Percentiles rank a stretch among this genome's conserved stretches.
Evolutionary conservation across 208 protist species (phyloP).

Genomic region (Leishmania gerbilli): DNA sequence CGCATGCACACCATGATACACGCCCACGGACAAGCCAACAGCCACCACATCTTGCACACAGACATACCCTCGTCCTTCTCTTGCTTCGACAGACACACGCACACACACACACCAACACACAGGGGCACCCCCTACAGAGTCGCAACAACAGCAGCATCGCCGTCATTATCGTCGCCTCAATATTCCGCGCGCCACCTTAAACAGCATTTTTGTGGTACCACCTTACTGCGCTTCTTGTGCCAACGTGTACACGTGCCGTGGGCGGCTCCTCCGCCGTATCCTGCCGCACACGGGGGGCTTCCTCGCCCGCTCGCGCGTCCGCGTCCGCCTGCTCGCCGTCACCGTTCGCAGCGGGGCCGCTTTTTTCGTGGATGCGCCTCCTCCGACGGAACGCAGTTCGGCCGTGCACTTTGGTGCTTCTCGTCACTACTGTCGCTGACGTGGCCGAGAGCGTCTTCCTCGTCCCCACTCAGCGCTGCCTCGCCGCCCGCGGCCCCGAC

Average conservation of each 20-base stretch:
- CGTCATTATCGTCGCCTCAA: not conserved
- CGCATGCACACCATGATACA: not conserved
- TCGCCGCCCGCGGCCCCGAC: not conserved
- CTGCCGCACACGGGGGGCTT: not conserved
- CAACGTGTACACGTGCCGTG: not conserved
- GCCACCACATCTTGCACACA: not conserved
- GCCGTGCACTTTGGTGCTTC: not conserved
- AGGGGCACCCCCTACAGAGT: not conserved
- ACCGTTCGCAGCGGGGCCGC: not conserved
- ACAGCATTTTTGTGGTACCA: too few relatives aligned
- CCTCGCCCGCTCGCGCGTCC: not conserved
- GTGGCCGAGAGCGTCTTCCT: not conserved
- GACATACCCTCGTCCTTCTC: not conserved
- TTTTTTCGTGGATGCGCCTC: not conserved
- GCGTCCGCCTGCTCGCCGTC: not conserved
- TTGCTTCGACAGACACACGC: not conserved
- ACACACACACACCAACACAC: not conserved
- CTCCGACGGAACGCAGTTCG: not conserved
- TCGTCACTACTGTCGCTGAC: not conserved
- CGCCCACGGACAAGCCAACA: not conserved
- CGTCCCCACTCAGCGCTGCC: conserved; percentile 2
- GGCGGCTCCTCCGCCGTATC: conserved; percentile 1
- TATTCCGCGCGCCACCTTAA: not conserved
- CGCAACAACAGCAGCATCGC: not conserved
- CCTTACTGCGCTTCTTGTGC: not conserved